Evolutionary conservation across 148 eudicot genomes (phyloP), one percentile per base, ranked within the genome.

Genomic region (Camellia sinensis): DNA sequence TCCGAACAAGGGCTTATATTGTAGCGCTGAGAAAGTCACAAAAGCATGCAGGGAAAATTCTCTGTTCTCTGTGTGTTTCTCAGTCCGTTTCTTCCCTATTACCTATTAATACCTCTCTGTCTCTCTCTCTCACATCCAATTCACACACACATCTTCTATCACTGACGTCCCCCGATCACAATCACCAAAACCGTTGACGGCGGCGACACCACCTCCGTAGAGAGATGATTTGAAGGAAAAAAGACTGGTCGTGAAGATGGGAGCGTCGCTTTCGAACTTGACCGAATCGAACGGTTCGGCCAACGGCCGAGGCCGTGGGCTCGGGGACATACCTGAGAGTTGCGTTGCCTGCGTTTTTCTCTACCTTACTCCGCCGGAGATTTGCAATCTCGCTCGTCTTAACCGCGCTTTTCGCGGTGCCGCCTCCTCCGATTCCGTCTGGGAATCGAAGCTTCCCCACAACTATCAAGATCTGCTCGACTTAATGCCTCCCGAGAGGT

Each of bases 381-480:
- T 94, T 45, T 94, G 98, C 79, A 94, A 90, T 66, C 83, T 94
- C 46, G 98, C 98, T 0, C 86, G 93, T 12, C 92, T 94, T 37
- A 94, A 94, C 45, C 87, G 92, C n/a, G 97, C 97, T 15, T 94
- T 94, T 81, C 95, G 93, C 44, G 91, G 93, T 3, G 97, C 98
- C 6, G 98, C 98, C 0, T 91, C 94, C 0, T 90, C 98, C 6
- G 98, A 95, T 53, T 85, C 89, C 63, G 97, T 95, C 6, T 95
- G 98, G 98, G 91, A 89, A 73, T 48, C 91, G 0, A 95, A 95
- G 81, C 83, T 95, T 18, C 98, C 98, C 0, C 46, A 77, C 0
- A 95, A 95, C 84, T 93, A 90, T 60, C 87, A 75, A 17, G 84
- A 86, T 74, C 86, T 95, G 80, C 89, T 93, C 37, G 81, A 77